Evolutionary conservation across 2,329 filamentous ascomycete genomes (phyloP).

Genomic region (Beauveria brongniartii): DNA sequence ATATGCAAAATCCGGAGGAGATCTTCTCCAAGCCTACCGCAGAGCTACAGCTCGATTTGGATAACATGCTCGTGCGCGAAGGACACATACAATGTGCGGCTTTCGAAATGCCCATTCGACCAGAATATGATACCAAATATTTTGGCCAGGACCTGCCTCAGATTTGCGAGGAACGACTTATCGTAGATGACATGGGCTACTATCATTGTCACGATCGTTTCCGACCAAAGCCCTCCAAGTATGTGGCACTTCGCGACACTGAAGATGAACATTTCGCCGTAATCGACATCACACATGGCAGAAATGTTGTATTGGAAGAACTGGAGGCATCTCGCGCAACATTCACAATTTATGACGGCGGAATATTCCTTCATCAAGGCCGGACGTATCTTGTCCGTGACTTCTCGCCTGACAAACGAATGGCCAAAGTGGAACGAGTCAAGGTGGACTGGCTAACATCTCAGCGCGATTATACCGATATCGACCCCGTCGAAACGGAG

Average conservation of each 20-base stretch:
- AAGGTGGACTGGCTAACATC: slow-evolving; percentile 92
- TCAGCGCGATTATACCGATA: slow-evolving; percentile 87
- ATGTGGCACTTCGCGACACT: slow-evolving; percentile 81
- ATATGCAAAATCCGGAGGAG: slow-evolving; percentile 93
- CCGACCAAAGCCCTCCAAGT: slow-evolving; percentile 72
- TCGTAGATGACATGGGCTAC: slow-evolving; percentile 68
- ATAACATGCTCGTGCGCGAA: slow-evolving; percentile 84
- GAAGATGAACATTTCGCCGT: slow-evolving; percentile 90
- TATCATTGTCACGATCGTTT: slow-evolving; percentile 88
- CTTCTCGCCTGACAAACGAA: slow-evolving; percentile 68
- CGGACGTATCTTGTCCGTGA: slow-evolving; percentile 86
- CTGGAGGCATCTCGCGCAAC: slow-evolving; percentile 93
- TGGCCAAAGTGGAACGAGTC: slow-evolving; percentile 82
- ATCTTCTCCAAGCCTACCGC: slow-evolving; percentile 88
- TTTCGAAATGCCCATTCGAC: slow-evolving; percentile 85
- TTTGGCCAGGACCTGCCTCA: slow-evolving; percentile 67
- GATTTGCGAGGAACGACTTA: slow-evolving; percentile 66
- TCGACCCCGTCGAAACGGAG: slow-evolving; percentile 89
- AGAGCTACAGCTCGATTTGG: slow-evolving; percentile 82
- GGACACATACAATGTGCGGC: slow-evolving; percentile 94
- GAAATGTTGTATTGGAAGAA: slow-evolving; percentile 84
- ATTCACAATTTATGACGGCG: slow-evolving; percentile 93
- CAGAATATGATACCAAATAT: slow-evolving; percentile 65
- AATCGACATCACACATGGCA: slow-evolving; percentile 74
- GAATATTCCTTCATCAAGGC: slow-evolving; percentile 96